Base-by-base conservation (phyloP, 2,329 filamentous ascomycete genomes). In the Sordariomycetes sp. region DNA sequence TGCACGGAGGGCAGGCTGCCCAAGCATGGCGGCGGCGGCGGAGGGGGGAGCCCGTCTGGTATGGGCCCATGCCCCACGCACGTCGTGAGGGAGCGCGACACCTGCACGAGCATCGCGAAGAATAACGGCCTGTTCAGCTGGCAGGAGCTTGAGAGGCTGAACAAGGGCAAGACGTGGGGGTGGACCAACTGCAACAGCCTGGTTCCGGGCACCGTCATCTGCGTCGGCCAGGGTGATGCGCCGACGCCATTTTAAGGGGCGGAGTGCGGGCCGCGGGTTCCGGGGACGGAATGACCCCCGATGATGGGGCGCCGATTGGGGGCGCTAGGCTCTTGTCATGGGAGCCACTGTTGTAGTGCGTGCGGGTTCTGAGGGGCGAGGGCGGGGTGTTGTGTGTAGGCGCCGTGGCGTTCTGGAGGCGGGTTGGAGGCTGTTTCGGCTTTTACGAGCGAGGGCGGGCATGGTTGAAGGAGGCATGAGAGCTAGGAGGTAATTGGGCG, bases 321-420 rank as follows among this genome's bases (percentile, higher is more conserved):
- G 28, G n/a, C 17, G 10, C 55, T 69, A 3, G 69, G 67, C 52
- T 65, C 64, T 0, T 69, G 67, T 28, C 65, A 63, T 1, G 59
- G 68, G 0, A 66, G 67, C 4, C 62, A 63, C 10, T 68, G 65
- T 59, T 66, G 66, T 59, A 61, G 72, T 58, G 64, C 67, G 45
- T 74, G 72, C 65, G 76, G 75, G 0, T 67, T 73, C 53, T 79
- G 76, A 25, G 76, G 75, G 5, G 68, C 68, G 1, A 74, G 72
- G 0, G 60, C 35, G 24, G 51, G 15, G 51, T 15, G 15, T 32
- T 52, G 50, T 17, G 24, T 28, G 22, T 48, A 48, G 20, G 42
- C 36, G 36, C 36, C 7, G 36, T 8, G 12, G 36, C 13, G 36
- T 42, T 15, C n/a, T 42, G 36, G n/a, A 42, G 13, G 36, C 13